A percentile compares a stretch with the other conserved stretches of the same genome.
These are phyloP conservation scores for Fusarium circinatum DNA, from an alignment of 2,329 filamentous ascomycete species.

Conservation along the genomic window DNA sequence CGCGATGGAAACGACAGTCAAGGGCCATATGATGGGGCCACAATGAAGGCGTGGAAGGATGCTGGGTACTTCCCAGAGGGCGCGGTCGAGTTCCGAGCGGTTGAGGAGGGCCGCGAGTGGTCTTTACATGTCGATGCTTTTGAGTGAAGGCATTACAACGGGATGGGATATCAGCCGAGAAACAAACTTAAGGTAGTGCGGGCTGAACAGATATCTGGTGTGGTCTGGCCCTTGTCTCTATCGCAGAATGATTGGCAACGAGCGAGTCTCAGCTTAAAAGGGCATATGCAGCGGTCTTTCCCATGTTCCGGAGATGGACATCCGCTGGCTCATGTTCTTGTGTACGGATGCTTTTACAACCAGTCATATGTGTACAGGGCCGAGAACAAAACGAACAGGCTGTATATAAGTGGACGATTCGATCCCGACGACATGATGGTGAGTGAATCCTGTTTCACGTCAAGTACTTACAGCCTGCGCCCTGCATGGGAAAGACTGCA, in stretches of 20 bases:
- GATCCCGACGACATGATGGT: conserved; percentile 26
- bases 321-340: conserved; percentile 11
- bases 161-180: conserved; percentile 26
- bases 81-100: conserved; percentile 76
- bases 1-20: conserved; percentile 82
- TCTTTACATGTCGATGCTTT: conserved; percentile 59
- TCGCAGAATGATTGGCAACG: conserved; percentile 20
- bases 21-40: conserved; percentile 85
- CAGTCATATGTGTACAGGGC: conserved; percentile 29
- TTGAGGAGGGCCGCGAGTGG: conserved; percentile 66
- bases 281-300: conserved; percentile 19
- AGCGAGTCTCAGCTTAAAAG: conserved; percentile 23
- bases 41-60: conserved; percentile 91
- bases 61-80: conserved; percentile 90
- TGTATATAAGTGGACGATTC: conserved; percentile 19
- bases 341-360: conserved; percentile 34
- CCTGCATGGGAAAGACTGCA: conserved; percentile 31
- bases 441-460: conserved; percentile 36
- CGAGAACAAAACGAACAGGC: conserved; percentile 25
- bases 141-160: conserved; percentile 51
- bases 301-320: conserved; percentile 26
- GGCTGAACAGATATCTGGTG: conserved; percentile 21
- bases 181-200: conserved; percentile 15
- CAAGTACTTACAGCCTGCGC: conserved; percentile 29
- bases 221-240: conserved; percentile 16